Percentiles rank a stretch among this genome's conserved stretches.
These are phyloP conservation scores for Citrus mangshanensis DNA, from an alignment of 345 rosid species.

Conservation along the genomic window DNA sequence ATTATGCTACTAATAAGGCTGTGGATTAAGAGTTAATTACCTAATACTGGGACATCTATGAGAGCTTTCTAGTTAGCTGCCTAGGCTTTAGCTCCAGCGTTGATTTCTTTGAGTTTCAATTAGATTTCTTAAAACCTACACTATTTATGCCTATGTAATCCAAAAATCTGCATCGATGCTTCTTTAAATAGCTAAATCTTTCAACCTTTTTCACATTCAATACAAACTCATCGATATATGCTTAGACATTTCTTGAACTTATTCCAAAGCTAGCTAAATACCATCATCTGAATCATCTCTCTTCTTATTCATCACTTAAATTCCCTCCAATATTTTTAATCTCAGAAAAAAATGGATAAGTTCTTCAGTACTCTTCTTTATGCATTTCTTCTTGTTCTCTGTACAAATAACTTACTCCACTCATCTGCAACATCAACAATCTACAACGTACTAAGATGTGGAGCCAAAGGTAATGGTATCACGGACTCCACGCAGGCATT, in stretches of 20 bases:
- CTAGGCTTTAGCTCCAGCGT: too few relatives aligned
- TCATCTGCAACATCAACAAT: background rate
- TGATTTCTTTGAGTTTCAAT: slow-evolving; percentile 4
- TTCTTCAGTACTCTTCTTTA: background rate
- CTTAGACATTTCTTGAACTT: too few relatives aligned
- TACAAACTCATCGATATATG: background rate
- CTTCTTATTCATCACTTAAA: too few relatives aligned
- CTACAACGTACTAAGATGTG: slow-evolving; percentile 8
- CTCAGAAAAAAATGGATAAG: too few relatives aligned
- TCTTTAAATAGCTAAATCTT: background rate
- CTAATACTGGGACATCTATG: too few relatives aligned
- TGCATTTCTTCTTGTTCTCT: background rate
- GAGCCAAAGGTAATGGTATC: slow-evolving; percentile 6
- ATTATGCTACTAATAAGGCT: background rate
- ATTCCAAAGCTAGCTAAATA: too few relatives aligned
- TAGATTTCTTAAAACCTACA: background rate
- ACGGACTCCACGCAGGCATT: slow-evolving; percentile 14
- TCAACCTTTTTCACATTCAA: background rate
- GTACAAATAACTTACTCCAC: background rate
- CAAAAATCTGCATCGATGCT: background rate
- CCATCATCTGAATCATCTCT: too few relatives aligned
- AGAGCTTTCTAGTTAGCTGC: too few relatives aligned
- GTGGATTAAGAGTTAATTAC: background rate
- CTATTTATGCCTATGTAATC: background rate
- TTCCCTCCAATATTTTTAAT: too few relatives aligned